Percentiles rank a stretch among this genome's conserved stretches.
phyloP scores from a whole-genome alignment of 495 filamentous ascomycete species.

The Neurospora terricola region DNA sequence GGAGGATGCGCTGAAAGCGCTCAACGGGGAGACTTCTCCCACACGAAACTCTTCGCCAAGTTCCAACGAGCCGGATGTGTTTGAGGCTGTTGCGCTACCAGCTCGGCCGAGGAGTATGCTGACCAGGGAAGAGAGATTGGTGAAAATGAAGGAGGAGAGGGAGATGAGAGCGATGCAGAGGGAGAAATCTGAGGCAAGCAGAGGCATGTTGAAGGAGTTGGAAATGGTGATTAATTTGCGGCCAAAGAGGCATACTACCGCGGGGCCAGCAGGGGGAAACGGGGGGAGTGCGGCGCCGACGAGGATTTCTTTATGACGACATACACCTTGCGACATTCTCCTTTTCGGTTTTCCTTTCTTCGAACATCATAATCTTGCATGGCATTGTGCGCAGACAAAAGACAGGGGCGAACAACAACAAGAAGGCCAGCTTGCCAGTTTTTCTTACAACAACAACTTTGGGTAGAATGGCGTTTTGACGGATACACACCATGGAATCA shows the following conservation, averaged over 20 bases:
- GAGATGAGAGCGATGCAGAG: slow-evolving; percentile 53
- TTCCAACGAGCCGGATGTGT: slow-evolving; percentile 65
- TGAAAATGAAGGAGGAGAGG: slow-evolving; percentile 82
- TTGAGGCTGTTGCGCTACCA: slow-evolving; percentile 78
- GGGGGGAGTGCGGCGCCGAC: slow-evolving; percentile 8
- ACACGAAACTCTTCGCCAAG: slow-evolving; percentile 14
- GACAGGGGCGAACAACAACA: neutral
- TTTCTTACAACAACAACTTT: neutral
- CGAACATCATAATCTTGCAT: neutral
- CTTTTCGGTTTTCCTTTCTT: neutral
- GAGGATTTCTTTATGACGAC: slow-evolving; percentile 26
- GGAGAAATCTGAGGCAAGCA: slow-evolving; percentile 67
- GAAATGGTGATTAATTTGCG: slow-evolving; percentile 77
- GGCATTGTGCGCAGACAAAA: neutral
- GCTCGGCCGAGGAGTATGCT: slow-evolving; percentile 58
- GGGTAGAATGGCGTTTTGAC: neutral
- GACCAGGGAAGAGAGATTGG: slow-evolving; percentile 79
- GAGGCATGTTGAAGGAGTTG: slow-evolving; percentile 83
- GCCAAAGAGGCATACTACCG: slow-evolving; percentile 32
- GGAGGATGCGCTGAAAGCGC: slow-evolving; percentile 59
- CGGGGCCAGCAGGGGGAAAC: neutral
- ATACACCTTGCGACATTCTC: slow-evolving; percentile 2
- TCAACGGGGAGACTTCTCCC: slow-evolving; percentile 55
- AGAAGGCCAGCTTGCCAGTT: neutral
- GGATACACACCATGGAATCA: neutral